phyloP scores from a whole-genome alignment of 225 moss, liverwort and hornwort species.

The Pseudisothecium myosuroides region DNA sequence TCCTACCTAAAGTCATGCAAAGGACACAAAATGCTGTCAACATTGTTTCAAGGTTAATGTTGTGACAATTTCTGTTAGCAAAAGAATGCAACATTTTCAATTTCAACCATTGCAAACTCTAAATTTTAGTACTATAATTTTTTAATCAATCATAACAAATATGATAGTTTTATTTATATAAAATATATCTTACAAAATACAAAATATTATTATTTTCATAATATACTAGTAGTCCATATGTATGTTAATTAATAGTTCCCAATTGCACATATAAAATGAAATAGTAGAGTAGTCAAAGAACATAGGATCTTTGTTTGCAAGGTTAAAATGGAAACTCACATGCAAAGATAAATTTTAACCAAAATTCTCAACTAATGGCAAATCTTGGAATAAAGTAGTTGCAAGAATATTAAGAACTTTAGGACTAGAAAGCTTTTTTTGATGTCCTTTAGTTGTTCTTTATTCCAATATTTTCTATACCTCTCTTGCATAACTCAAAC shows the following conservation, averaged over 20 bases:
- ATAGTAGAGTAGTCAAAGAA: neutral
- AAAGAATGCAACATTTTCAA: neutral
- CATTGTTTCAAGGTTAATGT: neutral
- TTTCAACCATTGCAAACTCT: neutral
- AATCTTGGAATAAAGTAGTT: neutral
- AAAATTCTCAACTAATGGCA: accelerated
- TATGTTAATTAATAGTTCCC: neutral
- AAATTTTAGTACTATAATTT: neutral
- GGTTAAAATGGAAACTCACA: neutral
- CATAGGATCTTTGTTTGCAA: accelerated
- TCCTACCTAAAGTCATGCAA: neutral
- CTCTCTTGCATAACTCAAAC: accelerated
- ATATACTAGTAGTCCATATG: neutral
- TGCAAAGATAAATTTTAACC: neutral
- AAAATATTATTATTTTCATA: neutral
- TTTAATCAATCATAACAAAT: neutral
- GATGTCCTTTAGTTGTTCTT: neutral
- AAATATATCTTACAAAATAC: neutral
- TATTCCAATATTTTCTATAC: neutral
- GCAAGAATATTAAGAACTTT: neutral
- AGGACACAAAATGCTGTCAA: neutral
- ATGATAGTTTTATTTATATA: too few relatives aligned
- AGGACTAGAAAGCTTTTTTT: too few relatives aligned
- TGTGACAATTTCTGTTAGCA: neutral
- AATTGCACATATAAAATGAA: neutral